Evolutionary conservation across 495 filamentous ascomycete species (phyloP), one percentile per base, ranked within the genome.

Genomic region (Annulohypoxylon nitens): DNA sequence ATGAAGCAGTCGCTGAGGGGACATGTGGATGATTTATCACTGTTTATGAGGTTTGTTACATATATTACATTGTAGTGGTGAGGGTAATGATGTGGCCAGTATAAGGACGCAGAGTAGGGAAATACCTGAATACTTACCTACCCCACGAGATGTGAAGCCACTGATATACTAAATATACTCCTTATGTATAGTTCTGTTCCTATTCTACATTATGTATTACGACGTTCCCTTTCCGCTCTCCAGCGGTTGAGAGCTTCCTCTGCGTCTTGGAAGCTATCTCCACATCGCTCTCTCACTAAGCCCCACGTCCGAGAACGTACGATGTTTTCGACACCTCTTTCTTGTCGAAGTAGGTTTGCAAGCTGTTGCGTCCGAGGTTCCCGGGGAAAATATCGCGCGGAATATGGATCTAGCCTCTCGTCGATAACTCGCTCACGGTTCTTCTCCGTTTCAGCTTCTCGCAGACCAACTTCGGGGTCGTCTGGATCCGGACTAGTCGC

Each of bases 321-420:
- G 47, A 98, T 98, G 39, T 89, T 88, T 80, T 99, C 96, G 20
- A 99, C 92, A 14, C 88, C 89, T 70, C 91, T 87, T 82, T 99
- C 95, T 79, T 93, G 94, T 70, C 95, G 88, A 36, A 98, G 80
- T 51, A 97, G 68, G 36, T 81, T 86, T 10, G 94, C 94, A 54
- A 99, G 78, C 45, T 87, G 88, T 81, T 99, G 93, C 1, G 95
- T 97, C 64, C 95, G 85, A 50, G 93, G 86, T 80, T 98, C 94
- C 50, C 87, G 84, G 0, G 95, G 94, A 69, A 94, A 95, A 76
- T 91, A 97, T 30, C 95, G 85, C 23, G 84, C 93, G 18, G 91
- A 94, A 75, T 99, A 99, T 16, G 96, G 96, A 81, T 99, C 96
- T 63, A 98, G 80, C 66, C 96, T 84, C 79, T 98, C 96, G 81